Evolutionary conservation across 495 filamentous ascomycete genomes (phyloP).

Genomic region (Achaetomiella virescens): DNA sequence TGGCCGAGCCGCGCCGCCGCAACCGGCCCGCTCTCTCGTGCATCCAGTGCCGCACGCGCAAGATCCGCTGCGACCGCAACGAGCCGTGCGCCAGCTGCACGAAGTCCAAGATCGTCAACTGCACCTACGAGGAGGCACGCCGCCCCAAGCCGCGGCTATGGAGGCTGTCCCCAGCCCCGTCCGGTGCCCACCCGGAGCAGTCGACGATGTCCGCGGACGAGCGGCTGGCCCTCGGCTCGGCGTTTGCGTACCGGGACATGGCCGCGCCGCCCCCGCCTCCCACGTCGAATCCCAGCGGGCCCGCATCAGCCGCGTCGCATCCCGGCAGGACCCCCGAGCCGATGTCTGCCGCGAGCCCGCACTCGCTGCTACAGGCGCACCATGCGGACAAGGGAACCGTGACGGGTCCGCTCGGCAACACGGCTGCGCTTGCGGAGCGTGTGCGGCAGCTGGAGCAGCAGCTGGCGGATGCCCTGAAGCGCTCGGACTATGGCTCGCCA

Average conservation of each 20-base stretch:
- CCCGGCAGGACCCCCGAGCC: slow-evolving; percentile 14
- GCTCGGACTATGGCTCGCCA: slow-evolving; percentile 13
- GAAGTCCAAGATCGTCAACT: slow-evolving; percentile 39
- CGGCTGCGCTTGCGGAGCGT: slow-evolving; percentile 18
- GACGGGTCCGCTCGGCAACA: slow-evolving; percentile 3
- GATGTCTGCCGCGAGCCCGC: slow-evolving; percentile 10
- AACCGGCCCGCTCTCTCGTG: slow-evolving; percentile 45
- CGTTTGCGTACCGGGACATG: slow-evolving; percentile 10
- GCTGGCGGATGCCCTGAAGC: slow-evolving; percentile 22
- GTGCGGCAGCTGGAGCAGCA: slow-evolving; percentile 30
- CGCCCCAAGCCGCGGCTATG: slow-evolving; percentile 29
- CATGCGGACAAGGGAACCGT: not conserved
- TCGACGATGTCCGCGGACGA: slow-evolving; percentile 14
- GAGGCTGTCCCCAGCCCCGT: slow-evolving; percentile 23
- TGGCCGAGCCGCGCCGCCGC: slow-evolving; percentile 28
- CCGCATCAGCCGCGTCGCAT: slow-evolving; percentile 8
- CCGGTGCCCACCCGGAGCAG: slow-evolving; percentile 12
- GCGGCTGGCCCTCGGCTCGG: slow-evolving; percentile 5
- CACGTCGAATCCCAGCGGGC: not conserved
- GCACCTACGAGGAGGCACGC: slow-evolving; percentile 37
- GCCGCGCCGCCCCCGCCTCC: slow-evolving; percentile 7
- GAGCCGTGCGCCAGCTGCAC: slow-evolving; percentile 48
- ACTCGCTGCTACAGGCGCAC: not conserved
- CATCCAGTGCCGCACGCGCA: slow-evolving; percentile 48
- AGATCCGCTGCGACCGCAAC: slow-evolving; percentile 51